Evolutionary conservation across 2,329 filamentous ascomycete genomes (phyloP), one percentile per base, ranked within the genome.

Genomic region (Metarhizium brunneum): DNA sequence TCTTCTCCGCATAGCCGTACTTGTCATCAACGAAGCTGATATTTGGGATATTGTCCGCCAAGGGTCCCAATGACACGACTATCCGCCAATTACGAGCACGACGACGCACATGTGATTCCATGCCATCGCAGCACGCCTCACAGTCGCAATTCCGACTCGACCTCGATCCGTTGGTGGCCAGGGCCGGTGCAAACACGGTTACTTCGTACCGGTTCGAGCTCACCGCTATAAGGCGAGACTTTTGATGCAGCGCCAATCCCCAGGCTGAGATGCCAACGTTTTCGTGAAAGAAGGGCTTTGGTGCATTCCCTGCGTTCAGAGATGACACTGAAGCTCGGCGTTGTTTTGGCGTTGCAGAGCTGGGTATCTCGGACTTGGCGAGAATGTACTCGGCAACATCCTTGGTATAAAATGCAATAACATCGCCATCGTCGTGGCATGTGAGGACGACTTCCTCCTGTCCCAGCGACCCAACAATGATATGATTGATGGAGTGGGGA

Each of bases 201-300:
- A 80, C 69, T 59, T 80, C 77, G 53, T 66, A 65, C 4, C 78
- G 81, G 66, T 99, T 99, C 0, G 88, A 85, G 62, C 88, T 89
- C 43, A 95, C 86, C 0, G 92, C 94, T 59, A 99, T 87, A 58
- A 96, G 75, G 0, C 92, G 84, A n/a, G 89, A 90, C 59, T 85
- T 75, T 58, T 83, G 79, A 68, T 97, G 92, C 11, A 96, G 79
- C 7, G 90, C 87, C 50, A 96, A 71, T 0, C 92, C 94, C 94
- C 94, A 99, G 2, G 92, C 92, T 57, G 89, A 92, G 29, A 72
- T 73, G 1, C 82, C 82, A 2, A 96, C 90, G 65, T 88, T 91
- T 42, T 87, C 81, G 57, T 84, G 82, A 56, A 96, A 88, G 65
- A 95, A 88, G 0, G 74, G 73, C 54, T 61, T 64, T 57, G 73